Base-by-base conservation (phyloP, 2,329 filamentous ascomycete species). In the Verticillium nubilum region DNA sequence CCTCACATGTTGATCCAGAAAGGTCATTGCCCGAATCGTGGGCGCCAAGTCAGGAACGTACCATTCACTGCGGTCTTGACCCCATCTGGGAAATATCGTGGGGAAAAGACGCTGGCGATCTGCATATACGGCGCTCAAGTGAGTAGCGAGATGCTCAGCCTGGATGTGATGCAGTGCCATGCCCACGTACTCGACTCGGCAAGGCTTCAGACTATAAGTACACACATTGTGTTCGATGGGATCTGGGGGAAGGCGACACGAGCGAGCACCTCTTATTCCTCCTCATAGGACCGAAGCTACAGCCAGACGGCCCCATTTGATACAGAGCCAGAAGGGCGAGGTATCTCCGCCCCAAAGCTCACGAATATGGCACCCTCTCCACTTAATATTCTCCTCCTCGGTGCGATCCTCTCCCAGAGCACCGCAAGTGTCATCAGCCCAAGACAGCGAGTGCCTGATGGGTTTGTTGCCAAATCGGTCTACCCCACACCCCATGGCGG, bases 401-500 rank as follows among this genome's bases (percentile, higher is more conserved):
- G 28, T 12, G 58, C 54, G 17, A 50, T 60, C 13, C 53, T 58
- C 28, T 57, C 56, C 10, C 58, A 47, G 37, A 56, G 47, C 19
- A 56, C 59, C 5, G 59, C 52, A 28, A 61, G 56, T 27, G 59
- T 42, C 3, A 56, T 64, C 2, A 25, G n/a, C 33, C 53, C 60
- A 2, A 60, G 61, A 19, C 54, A 59, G 15, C 55, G 58, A 19
- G 62, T 64, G 1, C 62, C 62, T 19, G 28, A 59, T 15, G 62
- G 58, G 2, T 79, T 76, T 65, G 76, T 77, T 52, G 77, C 81
- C 1, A 70, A 82, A 1, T 82, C 86, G n/a, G 91, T 89, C 70
- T 92, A 92, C 69, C 89, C 89, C 23, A 78, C 88, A 9, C 89
- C 89, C 0, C 82, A 86, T 57, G 89, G 89, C 56, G 90, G 90